Evolutionary conservation across 805 yeast genomes (phyloP).

Genomic region (Starmerella geochares): DNA sequence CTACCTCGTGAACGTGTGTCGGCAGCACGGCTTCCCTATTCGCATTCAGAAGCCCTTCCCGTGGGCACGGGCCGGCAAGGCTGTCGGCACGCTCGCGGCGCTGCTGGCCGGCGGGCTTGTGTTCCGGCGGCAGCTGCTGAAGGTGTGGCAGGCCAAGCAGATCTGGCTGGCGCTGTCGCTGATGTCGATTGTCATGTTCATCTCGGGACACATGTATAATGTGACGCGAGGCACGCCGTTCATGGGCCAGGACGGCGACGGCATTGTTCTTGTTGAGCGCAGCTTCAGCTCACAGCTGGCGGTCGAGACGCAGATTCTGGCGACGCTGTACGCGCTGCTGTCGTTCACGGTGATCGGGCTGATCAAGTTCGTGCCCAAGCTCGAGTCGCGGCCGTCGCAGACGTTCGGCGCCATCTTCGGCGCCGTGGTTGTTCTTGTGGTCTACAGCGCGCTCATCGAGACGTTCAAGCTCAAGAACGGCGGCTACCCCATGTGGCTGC

Average conservation of each 20-base stretch:
- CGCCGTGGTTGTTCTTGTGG: constrained; percentile 40
- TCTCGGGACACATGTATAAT: constrained; percentile 89
- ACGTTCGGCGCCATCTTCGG: constrained; percentile 41
- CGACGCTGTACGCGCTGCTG: constrained; percentile 48
- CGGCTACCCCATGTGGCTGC: constrained; percentile 66
- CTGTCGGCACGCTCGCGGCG: constrained; percentile 14
- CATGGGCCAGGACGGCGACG: constrained; percentile 38
- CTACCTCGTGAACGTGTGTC: constrained; percentile 22
- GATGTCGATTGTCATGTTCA: constrained; percentile 58
- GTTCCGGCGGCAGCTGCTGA: constrained; percentile 31
- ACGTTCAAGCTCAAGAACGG: constrained; percentile 61
- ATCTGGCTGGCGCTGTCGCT: constrained; percentile 66
- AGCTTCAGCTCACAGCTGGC: constrained; percentile 75
- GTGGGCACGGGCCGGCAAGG: constrained; percentile 23
- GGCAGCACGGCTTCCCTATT: constrained; percentile 26
- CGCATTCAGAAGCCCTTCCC: constrained; percentile 30
- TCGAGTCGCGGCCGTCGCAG: constrained; percentile 40
- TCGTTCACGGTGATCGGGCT: constrained; percentile 52
- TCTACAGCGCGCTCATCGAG: constrained; percentile 53
- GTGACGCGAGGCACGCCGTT: constrained; percentile 62
- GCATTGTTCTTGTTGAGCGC: constrained; percentile 43
- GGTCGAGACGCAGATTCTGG: constrained; percentile 78
- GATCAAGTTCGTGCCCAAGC: constrained; percentile 45
- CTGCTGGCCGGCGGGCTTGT: constrained; percentile 17
- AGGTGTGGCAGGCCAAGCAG: constrained; percentile 41